Evolutionary conservation across 1,284 basidiomycete species (phyloP).

Genomic region (Rhodotorula sp.): DNA sequence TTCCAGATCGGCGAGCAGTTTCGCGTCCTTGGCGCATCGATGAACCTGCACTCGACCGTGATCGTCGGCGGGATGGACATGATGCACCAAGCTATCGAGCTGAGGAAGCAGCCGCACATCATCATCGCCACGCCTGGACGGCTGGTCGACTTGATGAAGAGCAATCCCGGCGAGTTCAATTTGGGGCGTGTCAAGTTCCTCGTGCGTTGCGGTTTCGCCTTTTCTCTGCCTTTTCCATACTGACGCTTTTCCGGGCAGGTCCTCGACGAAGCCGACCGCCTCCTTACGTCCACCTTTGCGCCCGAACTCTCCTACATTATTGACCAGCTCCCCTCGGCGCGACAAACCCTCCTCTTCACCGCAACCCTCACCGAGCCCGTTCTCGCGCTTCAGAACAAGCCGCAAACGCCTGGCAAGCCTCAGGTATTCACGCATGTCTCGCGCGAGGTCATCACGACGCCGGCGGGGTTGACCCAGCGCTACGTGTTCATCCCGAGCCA

Average conservation of each 20-base stretch:
- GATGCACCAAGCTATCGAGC: slow-evolving; percentile 87
- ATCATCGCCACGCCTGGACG: slow-evolving; percentile 95
- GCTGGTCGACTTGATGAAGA: slow-evolving; percentile 84
- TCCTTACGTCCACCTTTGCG: slow-evolving; percentile 86
- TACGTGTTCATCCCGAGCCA: slow-evolving; percentile 94
- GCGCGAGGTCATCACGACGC: slow-evolving; percentile 71
- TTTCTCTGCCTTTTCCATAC: no score
- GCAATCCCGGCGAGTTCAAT: slow-evolving; percentile 72
- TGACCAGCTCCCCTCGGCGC: slow-evolving; percentile 69
- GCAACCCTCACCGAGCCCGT: slow-evolving; percentile 89
- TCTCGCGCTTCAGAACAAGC: slow-evolving; percentile 69
- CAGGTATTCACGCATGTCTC: slow-evolving; percentile 85
- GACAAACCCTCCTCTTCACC: slow-evolving; percentile 96
- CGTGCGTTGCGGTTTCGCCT: slow-evolving; percentile 54
- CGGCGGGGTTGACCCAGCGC: slow-evolving; percentile 76
- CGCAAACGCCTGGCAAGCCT: slow-evolving; percentile 76
- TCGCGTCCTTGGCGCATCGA: slow-evolving; percentile 76
- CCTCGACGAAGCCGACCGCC: slow-evolving; percentile 91
- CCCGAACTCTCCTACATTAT: slow-evolving; percentile 81
- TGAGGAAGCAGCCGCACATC: slow-evolving; percentile 82
- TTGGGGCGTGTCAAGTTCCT: slow-evolving; percentile 80
- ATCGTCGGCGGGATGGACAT: slow-evolving; percentile 99
- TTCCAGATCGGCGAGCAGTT: slow-evolving; percentile 98
- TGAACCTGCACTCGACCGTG: slow-evolving; percentile 79
- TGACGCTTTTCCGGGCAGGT: slow-evolving; percentile 56